These are phyloP conservation scores for Cyclotella cryptica DNA, from an alignment of 108 stramenopile species.

Conservation along the genomic window DNA sequence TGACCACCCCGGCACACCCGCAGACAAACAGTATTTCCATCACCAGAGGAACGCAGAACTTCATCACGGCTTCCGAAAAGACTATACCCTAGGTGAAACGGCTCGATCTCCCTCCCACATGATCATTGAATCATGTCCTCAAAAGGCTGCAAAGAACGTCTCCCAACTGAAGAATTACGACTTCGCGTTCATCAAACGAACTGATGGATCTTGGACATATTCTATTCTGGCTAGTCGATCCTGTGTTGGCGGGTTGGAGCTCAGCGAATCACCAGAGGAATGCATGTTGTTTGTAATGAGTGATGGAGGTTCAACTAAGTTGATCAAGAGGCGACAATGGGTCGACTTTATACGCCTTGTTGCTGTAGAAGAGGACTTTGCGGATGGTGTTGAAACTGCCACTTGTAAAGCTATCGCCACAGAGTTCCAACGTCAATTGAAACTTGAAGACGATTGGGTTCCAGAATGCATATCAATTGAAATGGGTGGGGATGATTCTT, in stretches of 20 bases:
- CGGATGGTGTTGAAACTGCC: background rate
- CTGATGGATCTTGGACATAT: slow-evolving; percentile 17
- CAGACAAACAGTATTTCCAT: no score
- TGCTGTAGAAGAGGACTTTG: background rate
- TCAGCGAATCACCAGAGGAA: background rate
- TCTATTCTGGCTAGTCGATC: slow-evolving; percentile 14
- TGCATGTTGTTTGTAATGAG: slow-evolving; percentile 18
- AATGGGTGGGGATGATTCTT: background rate
- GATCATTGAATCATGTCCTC: background rate
- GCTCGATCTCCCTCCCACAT: slow-evolving; percentile 12
- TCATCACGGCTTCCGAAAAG: background rate
- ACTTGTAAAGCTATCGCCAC: background rate
- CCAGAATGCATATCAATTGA: background rate
- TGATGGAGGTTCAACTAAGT: slow-evolving; percentile 20
- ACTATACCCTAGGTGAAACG: background rate
- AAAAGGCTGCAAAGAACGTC: background rate
- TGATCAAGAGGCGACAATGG: slow-evolving; percentile 18
- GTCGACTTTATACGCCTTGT: slow-evolving; percentile 8
- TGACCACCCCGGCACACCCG: no score
- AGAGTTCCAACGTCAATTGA: background rate
- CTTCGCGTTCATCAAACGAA: slow-evolving; percentile 27
- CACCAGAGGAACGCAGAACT: no score
- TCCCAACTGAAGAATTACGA: slow-evolving; percentile 2
- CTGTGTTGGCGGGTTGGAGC: background rate
- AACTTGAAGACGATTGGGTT: background rate